Evolutionary conservation across 495 filamentous ascomycete species (phyloP).

Genomic region (Geoglossum glabrum): DNA sequence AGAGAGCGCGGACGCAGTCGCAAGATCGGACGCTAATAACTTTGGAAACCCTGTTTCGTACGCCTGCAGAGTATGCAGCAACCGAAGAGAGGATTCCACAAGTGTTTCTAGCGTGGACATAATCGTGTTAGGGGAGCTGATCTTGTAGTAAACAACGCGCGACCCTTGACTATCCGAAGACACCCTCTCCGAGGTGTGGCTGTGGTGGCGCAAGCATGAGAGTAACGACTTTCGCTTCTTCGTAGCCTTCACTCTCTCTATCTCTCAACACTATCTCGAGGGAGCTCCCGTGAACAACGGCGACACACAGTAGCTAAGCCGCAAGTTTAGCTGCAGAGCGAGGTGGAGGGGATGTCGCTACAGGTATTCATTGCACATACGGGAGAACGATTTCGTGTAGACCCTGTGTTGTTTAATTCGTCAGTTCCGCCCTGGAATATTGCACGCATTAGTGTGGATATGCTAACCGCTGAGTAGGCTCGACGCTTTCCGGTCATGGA

Average conservation of each 20-base stretch:
- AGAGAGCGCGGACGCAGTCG: slow-evolving; percentile 33
- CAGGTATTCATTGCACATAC: slow-evolving; percentile 76
- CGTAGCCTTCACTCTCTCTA: not conserved
- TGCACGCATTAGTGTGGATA: not conserved
- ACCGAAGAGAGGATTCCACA: not conserved
- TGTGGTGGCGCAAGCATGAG: not conserved
- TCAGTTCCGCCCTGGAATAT: slow-evolving; percentile 22
- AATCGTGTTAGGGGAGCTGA: not conserved
- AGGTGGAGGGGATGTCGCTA: slow-evolving; percentile 38
- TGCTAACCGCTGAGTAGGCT: slow-evolving; percentile 28
- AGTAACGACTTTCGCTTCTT: not conserved
- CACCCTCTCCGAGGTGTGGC: not conserved
- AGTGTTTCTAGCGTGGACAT: not conserved
- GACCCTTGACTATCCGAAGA: not conserved
- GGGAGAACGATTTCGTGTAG: slow-evolving; percentile 58
- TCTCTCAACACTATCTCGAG: not conserved
- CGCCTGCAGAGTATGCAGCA: not conserved
- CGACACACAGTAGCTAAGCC: not conserved
- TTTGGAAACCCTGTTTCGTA: slow-evolving; percentile 13
- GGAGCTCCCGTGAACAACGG: not conserved
- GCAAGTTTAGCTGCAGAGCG: not conserved
- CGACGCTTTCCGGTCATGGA: slow-evolving; percentile 48
- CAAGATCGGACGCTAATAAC: slow-evolving; percentile 23
- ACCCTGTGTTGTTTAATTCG: slow-evolving; percentile 48
- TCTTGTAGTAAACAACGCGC: not conserved